Conservation (phyloP, 2,329 filamentous ascomycete species). For the Dactylellina drechsleri region DNA sequence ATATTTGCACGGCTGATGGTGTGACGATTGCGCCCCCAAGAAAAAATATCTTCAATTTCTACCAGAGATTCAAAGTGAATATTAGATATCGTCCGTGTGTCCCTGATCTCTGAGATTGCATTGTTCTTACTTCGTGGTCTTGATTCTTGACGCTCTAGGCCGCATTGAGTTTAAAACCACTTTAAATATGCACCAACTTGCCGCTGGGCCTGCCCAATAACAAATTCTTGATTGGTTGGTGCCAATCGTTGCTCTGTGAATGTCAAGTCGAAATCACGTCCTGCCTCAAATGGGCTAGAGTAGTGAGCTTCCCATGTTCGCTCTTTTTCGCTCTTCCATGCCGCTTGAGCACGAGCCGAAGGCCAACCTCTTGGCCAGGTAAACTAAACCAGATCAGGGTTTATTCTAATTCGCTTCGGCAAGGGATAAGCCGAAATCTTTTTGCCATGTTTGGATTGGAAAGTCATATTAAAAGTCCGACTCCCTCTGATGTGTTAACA, state of each 20-base stretch:
- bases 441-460: neutral
- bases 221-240: neutral
- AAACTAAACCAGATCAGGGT: neutral
- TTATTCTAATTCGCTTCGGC: neutral
- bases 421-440: neutral
- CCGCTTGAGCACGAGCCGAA: too few species aligned
- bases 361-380: too few species aligned
- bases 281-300: conserved; percentile 14
- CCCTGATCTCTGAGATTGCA: too few species aligned
- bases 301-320: conserved; percentile 13
- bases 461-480: conserved; percentile 12
- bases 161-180: neutral
- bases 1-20: too few species aligned
- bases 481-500: neutral
- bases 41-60: too few species aligned
- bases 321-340: neutral
- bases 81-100: too few species aligned
- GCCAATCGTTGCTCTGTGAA: conserved; percentile 8
- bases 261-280: conserved; percentile 7
- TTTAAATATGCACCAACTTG: too few species aligned
- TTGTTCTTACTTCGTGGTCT: too few species aligned
- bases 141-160: too few species aligned
- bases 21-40: too few species aligned
- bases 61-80: too few species aligned
- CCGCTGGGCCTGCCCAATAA: too few species aligned